Percentiles rank a stretch among this genome's conserved stretches.
Conservation (phyloP, 768 basidiomycete genomes). For the Auricularia sp. region DNA sequence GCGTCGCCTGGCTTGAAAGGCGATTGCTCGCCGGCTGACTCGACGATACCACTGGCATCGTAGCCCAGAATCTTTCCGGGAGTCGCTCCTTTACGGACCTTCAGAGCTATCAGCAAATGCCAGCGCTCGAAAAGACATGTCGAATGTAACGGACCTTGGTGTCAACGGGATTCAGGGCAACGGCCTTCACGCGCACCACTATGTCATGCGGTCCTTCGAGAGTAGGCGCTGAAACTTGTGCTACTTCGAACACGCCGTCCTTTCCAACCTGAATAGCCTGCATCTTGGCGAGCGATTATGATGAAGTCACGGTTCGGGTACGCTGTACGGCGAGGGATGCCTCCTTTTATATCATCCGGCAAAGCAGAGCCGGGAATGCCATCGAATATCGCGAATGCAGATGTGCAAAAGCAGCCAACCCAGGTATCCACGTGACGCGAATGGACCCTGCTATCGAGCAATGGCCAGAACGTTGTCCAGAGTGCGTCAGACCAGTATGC, state of each 20-base stretch:
- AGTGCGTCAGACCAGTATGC: too few species aligned
- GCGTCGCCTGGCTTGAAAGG: not conserved
- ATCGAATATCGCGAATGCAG: too few species aligned
- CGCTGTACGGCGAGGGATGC: too few species aligned
- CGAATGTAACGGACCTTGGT: constrained; percentile 1
- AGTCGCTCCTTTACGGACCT: not conserved
- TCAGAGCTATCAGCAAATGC: not conserved
- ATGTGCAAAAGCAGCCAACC: too few species aligned
- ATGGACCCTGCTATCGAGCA: too few species aligned
- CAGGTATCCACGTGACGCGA: too few species aligned
- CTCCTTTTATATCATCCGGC: too few species aligned
- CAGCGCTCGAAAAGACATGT: not conserved
- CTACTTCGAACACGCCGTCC: not conserved
- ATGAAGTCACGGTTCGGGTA: not conserved
- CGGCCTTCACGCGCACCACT: constrained; percentile 1
- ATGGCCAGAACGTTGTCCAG: too few species aligned
- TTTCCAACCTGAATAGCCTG: not conserved
- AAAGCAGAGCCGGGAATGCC: too few species aligned
- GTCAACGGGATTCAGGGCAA: constrained; percentile 3
- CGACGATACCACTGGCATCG: constrained; percentile 1
- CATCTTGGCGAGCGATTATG: not conserved
- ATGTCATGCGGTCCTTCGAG: constrained; percentile 4
- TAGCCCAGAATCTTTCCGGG: not conserved
- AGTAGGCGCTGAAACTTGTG: not conserved
- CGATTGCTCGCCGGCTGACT: not conserved